A percentile compares a stretch with the other conserved stretches of the same genome.
phyloP scores from a whole-genome alignment of 306 rosid genomes.

The Citrullus mucosospermus region DNA sequence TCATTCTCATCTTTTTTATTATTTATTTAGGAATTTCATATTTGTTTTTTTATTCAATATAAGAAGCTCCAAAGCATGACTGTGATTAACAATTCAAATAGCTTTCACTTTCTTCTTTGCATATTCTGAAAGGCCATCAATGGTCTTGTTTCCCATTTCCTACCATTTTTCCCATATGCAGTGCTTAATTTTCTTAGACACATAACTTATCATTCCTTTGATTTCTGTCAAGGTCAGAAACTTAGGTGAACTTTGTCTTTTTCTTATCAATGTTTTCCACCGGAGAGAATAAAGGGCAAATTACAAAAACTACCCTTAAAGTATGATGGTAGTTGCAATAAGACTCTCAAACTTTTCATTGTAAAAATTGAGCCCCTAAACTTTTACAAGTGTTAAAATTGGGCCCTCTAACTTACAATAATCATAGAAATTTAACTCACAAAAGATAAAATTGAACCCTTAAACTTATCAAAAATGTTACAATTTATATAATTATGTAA shows the following conservation, averaged over 20 bases:
- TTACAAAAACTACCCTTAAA: no score
- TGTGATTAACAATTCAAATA: neutral
- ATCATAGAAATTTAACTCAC: no score
- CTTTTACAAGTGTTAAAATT: no score
- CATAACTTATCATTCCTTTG: neutral
- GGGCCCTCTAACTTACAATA: no score
- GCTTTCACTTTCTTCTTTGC: neutral
- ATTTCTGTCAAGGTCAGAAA: neutral
- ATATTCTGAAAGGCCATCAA: neutral
- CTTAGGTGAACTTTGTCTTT: neutral
- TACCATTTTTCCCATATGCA: neutral
- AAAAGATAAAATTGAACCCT: no score
- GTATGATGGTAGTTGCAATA: no score
- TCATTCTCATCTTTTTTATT: neutral
- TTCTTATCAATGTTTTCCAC: neutral
- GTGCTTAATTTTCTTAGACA: neutral
- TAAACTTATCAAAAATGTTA: no score
- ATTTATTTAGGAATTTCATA: neutral
- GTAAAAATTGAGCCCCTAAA: no score
- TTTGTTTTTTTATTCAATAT: neutral
- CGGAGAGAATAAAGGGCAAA: no score
- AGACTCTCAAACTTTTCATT: no score
- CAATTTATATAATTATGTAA: no score
- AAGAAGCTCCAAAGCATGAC: neutral
- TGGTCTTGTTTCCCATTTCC: neutral